Base-by-base conservation (phyloP, 129 eudicot species). In the Gnaphalium uliginosum region DNA sequence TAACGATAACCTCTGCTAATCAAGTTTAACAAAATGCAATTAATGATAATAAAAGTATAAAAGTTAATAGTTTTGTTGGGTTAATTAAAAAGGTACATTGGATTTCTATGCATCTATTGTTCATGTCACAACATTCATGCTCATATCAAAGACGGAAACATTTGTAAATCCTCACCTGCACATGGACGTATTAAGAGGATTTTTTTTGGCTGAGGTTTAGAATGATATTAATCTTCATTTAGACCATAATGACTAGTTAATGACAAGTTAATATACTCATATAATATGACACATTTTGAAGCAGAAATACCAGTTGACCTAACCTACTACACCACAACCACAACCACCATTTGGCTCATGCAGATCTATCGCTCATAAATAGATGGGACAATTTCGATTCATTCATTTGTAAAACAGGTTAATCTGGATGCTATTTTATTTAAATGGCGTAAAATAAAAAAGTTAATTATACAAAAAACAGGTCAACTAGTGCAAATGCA, bases 401-500 rank as follows among this genome's bases (percentile, higher is more conserved):
- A 32, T 23, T 30, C 26, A 65, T 65, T 29, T 65, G 2, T 18
- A 4, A n/a, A 27, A 4, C 5, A 19, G 29, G 53, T 66, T 37
- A 66, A 33, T 23, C 13, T 66, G 18, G 29, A 35, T 37, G 27
- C 6, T 21, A 21, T 33, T 30, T 63, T 64, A 64, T 64, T 64
- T n/a, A 9, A 23, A 11, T 22, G 18, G 33, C 3, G 33, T 57
- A 57, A 57, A 26, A 13, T 14, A 61, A 23, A 0, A 61, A 61
- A 11, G 14, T 61, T 13, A 61, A 13, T 61, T 21, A 56, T 56
- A 56, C 61, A 56, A 22, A 25, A 60, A 61, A 61, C 17, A 25
- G 19, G 9, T 66, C 51, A 32, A 65, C 53, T 75, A 32, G 33
- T 48, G 65, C 53, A 74, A 43, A 66, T 25, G 78, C 58, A 15